Evolutionary conservation across 441 rosid genomes (phyloP).

Genomic region (Populus hybrid): DNA sequence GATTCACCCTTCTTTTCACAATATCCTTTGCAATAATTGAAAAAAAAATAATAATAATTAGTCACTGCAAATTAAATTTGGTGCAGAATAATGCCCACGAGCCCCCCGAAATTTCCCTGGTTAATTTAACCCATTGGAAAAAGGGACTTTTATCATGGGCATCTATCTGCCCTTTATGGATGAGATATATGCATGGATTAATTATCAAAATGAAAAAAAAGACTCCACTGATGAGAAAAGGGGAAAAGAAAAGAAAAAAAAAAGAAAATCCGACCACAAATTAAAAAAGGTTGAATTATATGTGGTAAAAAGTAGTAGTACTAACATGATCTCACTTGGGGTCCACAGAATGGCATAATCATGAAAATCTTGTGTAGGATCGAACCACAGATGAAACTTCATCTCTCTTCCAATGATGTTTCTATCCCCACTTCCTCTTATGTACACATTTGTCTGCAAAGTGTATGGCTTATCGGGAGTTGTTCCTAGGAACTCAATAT

Average conservation of each 20-base stretch:
- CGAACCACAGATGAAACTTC: slow-evolving; percentile 94
- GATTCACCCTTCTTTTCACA: not conserved
- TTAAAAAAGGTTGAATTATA: too few relatives aligned
- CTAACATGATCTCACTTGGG: slow-evolving; percentile 85
- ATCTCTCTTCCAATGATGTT: slow-evolving; percentile 85
- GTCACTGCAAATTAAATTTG: not conserved
- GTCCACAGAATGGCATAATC: slow-evolving; percentile 83
- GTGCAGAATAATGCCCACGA: not conserved
- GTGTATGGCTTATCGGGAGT: slow-evolving; percentile 84
- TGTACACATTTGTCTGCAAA: slow-evolving; percentile 89
- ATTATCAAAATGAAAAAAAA: not conserved
- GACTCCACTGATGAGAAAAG: not conserved
- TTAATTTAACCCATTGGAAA: not conserved
- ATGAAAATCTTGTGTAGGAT: slow-evolving; percentile 80
- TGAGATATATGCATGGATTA: not conserved
- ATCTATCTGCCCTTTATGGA: not conserved
- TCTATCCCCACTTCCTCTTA: slow-evolving; percentile 94
- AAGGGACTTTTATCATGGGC: not conserved
- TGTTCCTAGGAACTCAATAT: slow-evolving; percentile 90
- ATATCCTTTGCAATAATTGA: not conserved
- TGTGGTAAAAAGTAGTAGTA: not conserved
- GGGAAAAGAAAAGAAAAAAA: too few relatives aligned
- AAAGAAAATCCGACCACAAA: not conserved
- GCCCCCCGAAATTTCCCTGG: not conserved
- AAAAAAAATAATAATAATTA: too few relatives aligned